phyloP scores from a whole-genome alignment of 352 stramenopile species.

The Peronosclerospora sorghi region DNA sequence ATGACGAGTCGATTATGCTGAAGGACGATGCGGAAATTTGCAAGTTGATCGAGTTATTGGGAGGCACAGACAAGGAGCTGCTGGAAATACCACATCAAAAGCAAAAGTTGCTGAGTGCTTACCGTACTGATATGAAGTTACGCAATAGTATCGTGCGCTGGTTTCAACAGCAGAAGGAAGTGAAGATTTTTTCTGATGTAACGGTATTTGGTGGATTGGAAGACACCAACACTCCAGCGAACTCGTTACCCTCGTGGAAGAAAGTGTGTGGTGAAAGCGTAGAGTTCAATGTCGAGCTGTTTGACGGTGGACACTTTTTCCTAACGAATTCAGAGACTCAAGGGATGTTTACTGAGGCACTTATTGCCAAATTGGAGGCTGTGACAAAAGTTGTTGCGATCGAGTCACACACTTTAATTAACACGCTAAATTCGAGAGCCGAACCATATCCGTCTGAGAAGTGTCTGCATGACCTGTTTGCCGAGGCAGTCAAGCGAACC shows the following conservation, averaged over 20 bases:
- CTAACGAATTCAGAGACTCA: slow-evolving; percentile 26
- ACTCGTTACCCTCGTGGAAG: slow-evolving; percentile 31
- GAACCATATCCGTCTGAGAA: slow-evolving; percentile 51
- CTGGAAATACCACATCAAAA: slow-evolving; percentile 38
- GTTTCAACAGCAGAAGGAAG: slow-evolving; percentile 15
- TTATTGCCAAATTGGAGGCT: slow-evolving; percentile 28
- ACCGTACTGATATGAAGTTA: slow-evolving; percentile 38
- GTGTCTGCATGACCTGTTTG: slow-evolving; percentile 79
- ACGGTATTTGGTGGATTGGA: slow-evolving; percentile 44
- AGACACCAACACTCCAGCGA: slow-evolving; percentile 26
- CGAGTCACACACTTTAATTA: slow-evolving; percentile 37
- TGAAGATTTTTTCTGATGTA: slow-evolving; percentile 22
- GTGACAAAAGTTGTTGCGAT: slow-evolving; percentile 24
- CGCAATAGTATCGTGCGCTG: slow-evolving; percentile 42
- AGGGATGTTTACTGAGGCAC: slow-evolving; percentile 20
- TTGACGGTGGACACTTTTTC: slow-evolving; percentile 56
- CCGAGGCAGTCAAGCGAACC: slow-evolving; percentile 51
- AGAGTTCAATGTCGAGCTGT: slow-evolving; percentile 30
- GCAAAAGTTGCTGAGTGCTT: slow-evolving; percentile 23
- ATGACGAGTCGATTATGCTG: slow-evolving; percentile 20
- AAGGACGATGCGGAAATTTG: slow-evolving; percentile 28
- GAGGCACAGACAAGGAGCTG: slow-evolving; percentile 44
- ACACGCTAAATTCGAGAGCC: slow-evolving; percentile 36
- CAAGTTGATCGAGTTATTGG: slow-evolving; percentile 39
- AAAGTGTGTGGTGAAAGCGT: slow-evolving; percentile 14